Evolutionary conservation across 2,329 filamentous ascomycete species (phyloP).

Genomic region (Pleurostoma richardsiae): DNA sequence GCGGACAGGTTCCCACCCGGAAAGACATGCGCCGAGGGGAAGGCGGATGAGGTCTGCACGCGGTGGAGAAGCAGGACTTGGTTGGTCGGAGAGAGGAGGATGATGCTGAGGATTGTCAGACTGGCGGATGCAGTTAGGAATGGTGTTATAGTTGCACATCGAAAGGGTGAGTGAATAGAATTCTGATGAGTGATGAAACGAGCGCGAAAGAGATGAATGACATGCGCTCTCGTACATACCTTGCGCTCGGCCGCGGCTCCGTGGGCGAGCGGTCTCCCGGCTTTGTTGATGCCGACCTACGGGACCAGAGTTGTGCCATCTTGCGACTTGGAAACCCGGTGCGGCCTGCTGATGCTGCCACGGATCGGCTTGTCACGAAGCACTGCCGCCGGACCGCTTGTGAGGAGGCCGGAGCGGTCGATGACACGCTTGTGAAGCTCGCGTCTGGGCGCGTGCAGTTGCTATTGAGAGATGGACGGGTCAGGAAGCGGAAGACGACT

Average conservation of each 20-base stretch:
- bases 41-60: constrained; percentile 75
- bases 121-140: too few relatives aligned
- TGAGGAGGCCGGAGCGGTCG: too few relatives aligned
- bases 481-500: too few relatives aligned
- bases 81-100: constrained; percentile 81
- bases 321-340: too few relatives aligned
- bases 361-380: too few relatives aligned
- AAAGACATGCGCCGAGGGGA: constrained; percentile 91
- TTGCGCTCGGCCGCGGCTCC: constrained; percentile 60
- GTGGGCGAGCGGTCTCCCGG: constrained; percentile 17
- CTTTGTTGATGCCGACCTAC: neutral
- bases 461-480: too few relatives aligned
- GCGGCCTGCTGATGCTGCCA: too few relatives aligned
- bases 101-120: constrained; percentile 51
- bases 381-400: too few relatives aligned
- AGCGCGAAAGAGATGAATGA: neutral
- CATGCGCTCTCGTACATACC: constrained; percentile 33
- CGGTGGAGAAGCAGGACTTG: constrained; percentile 85
- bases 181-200: constrained; percentile 5
- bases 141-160: too few relatives aligned
- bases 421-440: too few relatives aligned
- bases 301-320: neutral
- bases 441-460: too few relatives aligned
- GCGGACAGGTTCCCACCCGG: constrained; percentile 81
- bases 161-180: too few relatives aligned